Evolutionary conservation across 345 rosid genomes (phyloP), one percentile per base, ranked within the genome.

Genomic region (Arabis alpina): DNA sequence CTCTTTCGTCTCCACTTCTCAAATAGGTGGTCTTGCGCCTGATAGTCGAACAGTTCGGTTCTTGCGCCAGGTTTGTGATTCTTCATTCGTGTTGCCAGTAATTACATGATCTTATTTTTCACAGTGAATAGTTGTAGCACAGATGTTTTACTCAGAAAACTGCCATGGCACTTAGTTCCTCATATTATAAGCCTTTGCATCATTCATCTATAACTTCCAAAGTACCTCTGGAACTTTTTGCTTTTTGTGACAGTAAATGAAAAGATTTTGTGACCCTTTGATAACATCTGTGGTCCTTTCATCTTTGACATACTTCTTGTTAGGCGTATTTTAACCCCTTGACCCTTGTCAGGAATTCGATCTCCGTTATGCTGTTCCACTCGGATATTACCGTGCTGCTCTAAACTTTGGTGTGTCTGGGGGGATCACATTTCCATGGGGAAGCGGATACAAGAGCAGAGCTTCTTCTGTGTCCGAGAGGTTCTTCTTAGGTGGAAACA

Each of bases 401-500:
- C 76, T 91, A 44, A 94, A 94, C 73, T 66, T 91, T 64, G 99
- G 99, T 69, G 51, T 91, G 55, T 77, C 97, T 53, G 83, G 83
- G 14, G 98, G 99, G 61, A 79, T 88, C 63, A 76, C 86, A 67
- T 79, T 85, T 61, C 98, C 99, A 42, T 82, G 91, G 91, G 97
- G 96, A 72, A 53, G 52, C 70, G 96, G 93, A 40, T 85, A 64
- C 82, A 81, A 59, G 67, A 77, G 65, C 74, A 84, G 65, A 77
- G 77, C 88, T 48, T 78, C 93, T 39, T 85, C 86, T 12, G 60
- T 88, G 66, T 89, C 96, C 0, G 99, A 94, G 79, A 91, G 95
- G 76, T 88, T 89, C 81, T 94, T 85, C 85, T 68, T 91, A 76
- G 98, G 98, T 40, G 99, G 99, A 23, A 94, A 91, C 83, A 47